A percentile compares a stretch with the other conserved stretches of the same genome.
These are phyloP conservation scores for Plasmodium fragile DNA, from an alignment of 169 alveolate genomes.

Conservation along the genomic window DNA sequence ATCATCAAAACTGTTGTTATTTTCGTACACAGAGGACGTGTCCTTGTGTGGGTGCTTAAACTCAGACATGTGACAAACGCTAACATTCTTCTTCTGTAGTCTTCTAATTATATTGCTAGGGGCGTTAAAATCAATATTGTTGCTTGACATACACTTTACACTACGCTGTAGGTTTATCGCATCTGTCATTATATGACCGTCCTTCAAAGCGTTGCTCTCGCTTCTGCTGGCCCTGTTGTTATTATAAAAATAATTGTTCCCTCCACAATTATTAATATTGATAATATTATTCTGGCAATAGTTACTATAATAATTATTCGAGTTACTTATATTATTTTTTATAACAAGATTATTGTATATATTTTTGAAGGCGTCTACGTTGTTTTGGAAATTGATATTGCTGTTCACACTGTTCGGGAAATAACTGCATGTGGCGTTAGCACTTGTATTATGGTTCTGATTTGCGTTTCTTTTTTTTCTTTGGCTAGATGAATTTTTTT, in stretches of 20 bases:
- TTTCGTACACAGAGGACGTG: not conserved
- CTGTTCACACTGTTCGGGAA: conserved; percentile 3
- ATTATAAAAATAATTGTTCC: conserved; percentile 21
- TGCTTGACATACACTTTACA: not conserved
- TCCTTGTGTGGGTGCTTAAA: not conserved
- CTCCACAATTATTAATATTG: conserved; percentile 21
- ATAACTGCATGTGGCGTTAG: not conserved
- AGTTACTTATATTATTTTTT: conserved; percentile 13
- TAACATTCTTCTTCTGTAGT: not conserved
- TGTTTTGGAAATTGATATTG: conserved; percentile 14
- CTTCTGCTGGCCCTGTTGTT: not conserved
- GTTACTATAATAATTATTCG: conserved; percentile 19
- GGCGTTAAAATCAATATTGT: conserved; percentile 12
- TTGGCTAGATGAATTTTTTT: not conserved
- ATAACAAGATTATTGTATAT: conserved; percentile 18
- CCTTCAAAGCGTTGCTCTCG: conserved; percentile 4
- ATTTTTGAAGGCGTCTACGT: conserved; percentile 14
- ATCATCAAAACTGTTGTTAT: not conserved
- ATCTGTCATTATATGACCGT: not conserved
- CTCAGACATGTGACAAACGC: not conserved
- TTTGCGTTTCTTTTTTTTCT: not conserved
- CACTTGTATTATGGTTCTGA: not conserved
- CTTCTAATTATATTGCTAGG: not conserved
- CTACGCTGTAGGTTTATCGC: not conserved
- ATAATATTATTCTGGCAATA: conserved; percentile 37